Base-by-base conservation (phyloP, 176 grass and related monocot species). In the Eremochloa ophiuroides region DNA sequence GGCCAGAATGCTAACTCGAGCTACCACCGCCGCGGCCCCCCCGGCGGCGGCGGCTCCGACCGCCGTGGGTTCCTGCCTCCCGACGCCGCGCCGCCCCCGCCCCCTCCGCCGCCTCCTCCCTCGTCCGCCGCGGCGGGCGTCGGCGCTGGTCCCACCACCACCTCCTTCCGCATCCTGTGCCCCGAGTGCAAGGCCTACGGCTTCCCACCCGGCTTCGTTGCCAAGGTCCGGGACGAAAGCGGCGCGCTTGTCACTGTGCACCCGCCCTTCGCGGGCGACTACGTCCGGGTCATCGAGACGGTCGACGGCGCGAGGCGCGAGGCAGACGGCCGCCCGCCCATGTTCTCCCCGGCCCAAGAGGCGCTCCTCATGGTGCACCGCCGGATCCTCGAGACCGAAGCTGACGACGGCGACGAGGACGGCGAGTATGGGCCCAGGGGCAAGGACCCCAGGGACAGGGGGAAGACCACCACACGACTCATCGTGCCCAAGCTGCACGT, bases 131-230 rank as follows among this genome's bases (percentile, higher is more conserved):
- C 30, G n/a, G 33, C 46, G 70, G 69, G 73, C 9, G 81, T 33
- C 17, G 64, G 85, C 15, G 64, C 48, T 17, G 62, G 60, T 15
- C 27, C 86, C 78, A 93, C 86, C 48, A 91, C 84, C 66, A 98
- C 96, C 48, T 91, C 88, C 66, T 98, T 95, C 84, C 90, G 96
- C 84, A 91, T 98, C 80, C 88, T 95, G 31, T 98, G 96, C 82
- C 93, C 93, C 30, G 88, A 98, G 18, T 85, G 84, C 71, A 98
- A 93, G 82, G 78, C 66, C 23, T 91, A 91, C 82, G 86, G 86
- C 66, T 91, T 98, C 79, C 61, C 85, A 28, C 61, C 81, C 33
- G 80, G 70, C 40, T 84, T 88, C 76, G 64, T 90, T 26, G 71
- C 62, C 88, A 77, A 84, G 69, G 84, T 94, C 46, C 88, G 88